Base-by-base conservation (phyloP, 441 rosid species). In the Populus trichocarpa region DNA sequence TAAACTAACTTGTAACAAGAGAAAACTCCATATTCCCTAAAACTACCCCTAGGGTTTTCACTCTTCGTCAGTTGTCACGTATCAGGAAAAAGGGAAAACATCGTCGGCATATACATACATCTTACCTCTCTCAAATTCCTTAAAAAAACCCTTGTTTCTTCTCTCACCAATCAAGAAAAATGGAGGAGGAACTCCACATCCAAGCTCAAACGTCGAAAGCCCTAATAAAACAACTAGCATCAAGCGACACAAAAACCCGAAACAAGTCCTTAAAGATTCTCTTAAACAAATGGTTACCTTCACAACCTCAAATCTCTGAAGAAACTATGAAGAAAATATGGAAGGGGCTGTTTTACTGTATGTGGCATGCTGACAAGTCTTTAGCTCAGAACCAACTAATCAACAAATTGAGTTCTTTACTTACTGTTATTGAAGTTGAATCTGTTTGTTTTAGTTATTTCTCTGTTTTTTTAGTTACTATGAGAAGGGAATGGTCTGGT, bases 271-370 rank as follows among this genome's bases (percentile, higher is more conserved):
- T 95, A 3, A 81, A 88, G 57, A 75, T 84, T 42, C 84, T 93
- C 75, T 82, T 95, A 76, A 75, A 81, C 66, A 83, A 80, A 16
- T 95, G 98, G 98, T 90, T 95, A 67, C 99, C 97, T 0, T 81
- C 87, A 16, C 97, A 88, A 66, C 68, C 89, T 8, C 73, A 83
- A 59, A 65, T 95, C 82, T 61, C 91, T n/a, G 95, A 89, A 40
- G 95, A 93, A 11, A 93, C 89, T 61, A 88, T 94, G 92, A 91
- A 85, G 90, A 91, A 88, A 90, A 87, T 95, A 5, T 95, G 99
- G 99, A 95, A 93, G 80, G 99, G 98, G 16, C 89, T 95, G 69
- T 95, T 95, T 87, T 95, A 91, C 85, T 93, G 99, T 83, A 87
- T 95, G 53, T 95, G 99, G 99, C 99, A 93, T 81, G 88, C 99